A percentile compares a stretch with the other conserved stretches of the same genome.
phyloP scores from a whole-genome alignment of 2,329 filamentous ascomycete genomes.

The Aspergillus glaucus region DNA sequence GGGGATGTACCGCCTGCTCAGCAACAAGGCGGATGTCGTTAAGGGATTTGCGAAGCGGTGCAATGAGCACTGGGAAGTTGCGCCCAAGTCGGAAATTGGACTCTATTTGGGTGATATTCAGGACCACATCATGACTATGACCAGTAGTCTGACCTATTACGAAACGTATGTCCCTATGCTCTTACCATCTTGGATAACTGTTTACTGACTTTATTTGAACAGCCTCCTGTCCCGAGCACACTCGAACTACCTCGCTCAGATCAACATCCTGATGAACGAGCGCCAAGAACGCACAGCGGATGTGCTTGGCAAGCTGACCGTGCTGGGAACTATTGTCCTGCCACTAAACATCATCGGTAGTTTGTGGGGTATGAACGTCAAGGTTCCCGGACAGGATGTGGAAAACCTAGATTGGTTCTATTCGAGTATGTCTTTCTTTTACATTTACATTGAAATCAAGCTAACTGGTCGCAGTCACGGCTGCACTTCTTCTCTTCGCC shows the following conservation, averaged over 20 bases:
- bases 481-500: constrained; percentile 70
- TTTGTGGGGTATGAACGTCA: constrained; percentile 98
- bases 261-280: constrained; percentile 98
- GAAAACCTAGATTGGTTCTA: constrained; percentile 74
- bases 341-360: constrained; percentile 99
- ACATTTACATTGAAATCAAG: background rate
- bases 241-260: constrained; percentile 96
- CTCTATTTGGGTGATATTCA: constrained; percentile 96
- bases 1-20: constrained; percentile 83
- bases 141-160: constrained; percentile 88
- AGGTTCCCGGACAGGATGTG: constrained; percentile 83
- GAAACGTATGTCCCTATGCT: constrained; percentile 64
- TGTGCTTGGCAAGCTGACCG: constrained; percentile 88
- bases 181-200: background rate
- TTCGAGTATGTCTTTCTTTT: constrained; percentile 38
- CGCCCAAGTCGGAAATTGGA: constrained; percentile 92
- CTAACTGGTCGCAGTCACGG: constrained; percentile 49
- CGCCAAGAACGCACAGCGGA: constrained; percentile 93
- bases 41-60: constrained; percentile 98
- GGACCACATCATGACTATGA: constrained; percentile 99
- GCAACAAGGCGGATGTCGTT: constrained; percentile 98
- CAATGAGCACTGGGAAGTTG: constrained; percentile 96
- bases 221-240: constrained; percentile 88
- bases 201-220: constrained; percentile 4
- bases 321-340: constrained; percentile 91